Conservation (phyloP, 2,329 filamentous ascomycete species). For the Diaporthe sp. region DNA sequence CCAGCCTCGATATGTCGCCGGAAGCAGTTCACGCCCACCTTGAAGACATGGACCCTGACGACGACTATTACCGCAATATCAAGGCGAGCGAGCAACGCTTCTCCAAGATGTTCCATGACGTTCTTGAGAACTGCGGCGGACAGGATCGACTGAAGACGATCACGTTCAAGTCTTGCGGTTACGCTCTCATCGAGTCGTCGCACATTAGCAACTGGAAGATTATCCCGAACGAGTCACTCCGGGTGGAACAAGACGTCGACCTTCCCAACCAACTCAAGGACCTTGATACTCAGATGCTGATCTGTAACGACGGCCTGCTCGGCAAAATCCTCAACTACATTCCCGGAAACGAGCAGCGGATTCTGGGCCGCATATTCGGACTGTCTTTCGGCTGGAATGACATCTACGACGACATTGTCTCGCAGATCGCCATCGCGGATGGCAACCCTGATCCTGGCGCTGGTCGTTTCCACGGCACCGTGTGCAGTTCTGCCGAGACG, state of each 20-base stretch:
- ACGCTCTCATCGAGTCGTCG: conserved; percentile 59
- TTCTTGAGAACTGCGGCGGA: conserved; percentile 45
- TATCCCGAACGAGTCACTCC: conserved; percentile 45
- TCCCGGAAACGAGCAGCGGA: conserved; percentile 46
- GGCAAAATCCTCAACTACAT: conserved; percentile 52
- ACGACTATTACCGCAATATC: background rate
- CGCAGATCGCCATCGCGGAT: conserved; percentile 52
- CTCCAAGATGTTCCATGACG: conserved; percentile 43
- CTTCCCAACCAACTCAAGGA: conserved; percentile 36
- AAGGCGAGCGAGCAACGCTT: conserved; percentile 35
- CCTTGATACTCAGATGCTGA: conserved; percentile 51
- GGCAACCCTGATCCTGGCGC: conserved; percentile 53
- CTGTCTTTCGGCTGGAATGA: conserved; percentile 55
- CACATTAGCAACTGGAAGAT: conserved; percentile 55
- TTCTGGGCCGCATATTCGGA: conserved; percentile 50
- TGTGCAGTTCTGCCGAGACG: conserved; percentile 42
- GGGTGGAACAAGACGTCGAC: conserved; percentile 37
- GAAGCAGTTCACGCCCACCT: conserved; percentile 39
- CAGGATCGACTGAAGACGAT: conserved; percentile 54
- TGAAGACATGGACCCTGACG: background rate
- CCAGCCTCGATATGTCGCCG: conserved; percentile 56
- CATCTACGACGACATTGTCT: conserved; percentile 50
- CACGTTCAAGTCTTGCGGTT: conserved; percentile 73
- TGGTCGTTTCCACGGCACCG: conserved; percentile 56
- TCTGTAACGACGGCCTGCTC: conserved; percentile 52